phyloP scores from a whole-genome alignment of 768 basidiomycete genomes.

The Boletus vinaceobasis region DNA sequence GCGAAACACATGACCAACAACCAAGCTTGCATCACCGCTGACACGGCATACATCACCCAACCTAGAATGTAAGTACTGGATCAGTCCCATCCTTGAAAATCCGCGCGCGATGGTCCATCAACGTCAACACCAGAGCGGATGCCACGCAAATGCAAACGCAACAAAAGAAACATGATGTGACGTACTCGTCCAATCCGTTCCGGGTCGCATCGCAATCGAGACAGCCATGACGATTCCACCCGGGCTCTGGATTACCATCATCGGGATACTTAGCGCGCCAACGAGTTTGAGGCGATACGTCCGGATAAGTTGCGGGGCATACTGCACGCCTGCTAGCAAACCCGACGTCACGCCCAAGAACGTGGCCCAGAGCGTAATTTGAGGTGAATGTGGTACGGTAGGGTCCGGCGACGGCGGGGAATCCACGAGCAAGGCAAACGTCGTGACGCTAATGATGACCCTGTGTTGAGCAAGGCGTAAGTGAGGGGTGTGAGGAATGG shows the following conservation, averaged over 20 bases:
- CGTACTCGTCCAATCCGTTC: conserved; percentile 83
- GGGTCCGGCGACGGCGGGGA: conserved; percentile 37
- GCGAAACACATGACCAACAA: conserved; percentile 81
- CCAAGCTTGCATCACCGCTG: conserved; percentile 79
- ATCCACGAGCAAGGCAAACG: conserved; percentile 57
- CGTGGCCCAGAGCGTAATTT: conserved; percentile 66
- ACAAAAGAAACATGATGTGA: not conserved
- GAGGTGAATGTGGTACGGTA: conserved; percentile 35
- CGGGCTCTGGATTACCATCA: conserved; percentile 94
- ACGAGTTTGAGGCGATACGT: conserved; percentile 81
- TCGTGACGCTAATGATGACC: conserved; percentile 52
- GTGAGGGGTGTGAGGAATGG: not conserved
- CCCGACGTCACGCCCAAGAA: conserved; percentile 84
- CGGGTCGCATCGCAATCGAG: conserved; percentile 74
- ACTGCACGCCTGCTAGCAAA: conserved; percentile 77
- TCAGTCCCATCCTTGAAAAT: not conserved
- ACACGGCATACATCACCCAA: conserved; percentile 78
- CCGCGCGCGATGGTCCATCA: not conserved
- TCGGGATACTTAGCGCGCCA: conserved; percentile 89
- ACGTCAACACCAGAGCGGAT: not conserved
- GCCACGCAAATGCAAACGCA: too few species aligned
- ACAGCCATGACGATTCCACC: conserved; percentile 85
- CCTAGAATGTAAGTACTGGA: conserved; percentile 37
- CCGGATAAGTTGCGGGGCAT: conserved; percentile 79
- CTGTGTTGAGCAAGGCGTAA: not conserved